Percentiles rank a stretch among this genome's conserved stretches.
Conservation (phyloP, 805 yeast species). For the Cyberlindnera nakhonratchasimensis region DNA sequence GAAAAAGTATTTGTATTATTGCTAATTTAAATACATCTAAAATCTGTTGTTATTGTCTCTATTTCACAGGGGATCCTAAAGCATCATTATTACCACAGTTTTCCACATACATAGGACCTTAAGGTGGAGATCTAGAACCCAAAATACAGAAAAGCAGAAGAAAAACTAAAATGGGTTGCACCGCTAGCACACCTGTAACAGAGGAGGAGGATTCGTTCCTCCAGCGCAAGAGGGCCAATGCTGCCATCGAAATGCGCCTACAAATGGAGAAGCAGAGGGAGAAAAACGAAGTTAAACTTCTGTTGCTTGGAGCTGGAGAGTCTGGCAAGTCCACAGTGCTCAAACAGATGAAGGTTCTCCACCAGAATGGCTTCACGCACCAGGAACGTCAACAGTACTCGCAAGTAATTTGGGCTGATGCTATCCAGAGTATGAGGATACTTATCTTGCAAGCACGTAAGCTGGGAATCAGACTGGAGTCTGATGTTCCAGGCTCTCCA, state of each 20-base stretch:
- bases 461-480: conserved; percentile 58
- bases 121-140: too few relatives aligned
- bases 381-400: conserved; percentile 78
- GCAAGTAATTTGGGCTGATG: conserved; percentile 91
- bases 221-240: conserved; percentile 51
- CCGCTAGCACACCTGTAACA: conserved; percentile 47
- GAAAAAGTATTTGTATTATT: too few relatives aligned
- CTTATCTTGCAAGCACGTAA: conserved; percentile 73
- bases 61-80: too few relatives aligned
- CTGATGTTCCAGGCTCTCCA: conserved; percentile 52
- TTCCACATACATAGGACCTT: too few relatives aligned
- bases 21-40: too few relatives aligned
- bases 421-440: conserved; percentile 77
- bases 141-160: too few relatives aligned
- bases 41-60: too few relatives aligned
- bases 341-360: conserved; percentile 82
- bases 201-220: conserved; percentile 49
- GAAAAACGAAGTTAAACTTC: conserved; percentile 60
- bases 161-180: conserved; percentile 77
- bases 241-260: conserved; percentile 61
- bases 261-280: conserved; percentile 49
- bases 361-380: conserved; percentile 78
- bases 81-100: too few relatives aligned
- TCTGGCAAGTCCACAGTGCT: conserved; percentile 91
- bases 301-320: conserved; percentile 92